Evolutionary conservation across 2,329 filamentous ascomycete genomes (phyloP).

Genomic region (Ophiobolus disseminans): DNA sequence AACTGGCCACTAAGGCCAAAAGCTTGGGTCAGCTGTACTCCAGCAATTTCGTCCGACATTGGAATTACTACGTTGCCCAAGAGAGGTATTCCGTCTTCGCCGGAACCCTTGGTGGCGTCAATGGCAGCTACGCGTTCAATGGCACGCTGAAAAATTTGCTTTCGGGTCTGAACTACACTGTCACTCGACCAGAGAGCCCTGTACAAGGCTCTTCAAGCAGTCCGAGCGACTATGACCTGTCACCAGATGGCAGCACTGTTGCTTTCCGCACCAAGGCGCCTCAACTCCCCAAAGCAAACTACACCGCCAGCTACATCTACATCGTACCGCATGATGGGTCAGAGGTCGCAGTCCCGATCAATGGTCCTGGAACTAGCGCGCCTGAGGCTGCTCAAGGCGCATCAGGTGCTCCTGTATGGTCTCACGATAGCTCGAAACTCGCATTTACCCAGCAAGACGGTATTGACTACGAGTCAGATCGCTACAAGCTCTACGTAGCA

Average conservation of each 20-base stretch:
- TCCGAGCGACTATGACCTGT: conserved; percentile 77
- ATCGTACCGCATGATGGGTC: conserved; percentile 72
- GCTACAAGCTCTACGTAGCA: conserved; percentile 60
- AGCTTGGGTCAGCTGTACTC: conserved; percentile 75
- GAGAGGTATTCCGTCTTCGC: conserved; percentile 78
- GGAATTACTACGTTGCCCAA: conserved; percentile 75
- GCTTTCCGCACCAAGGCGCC: conserved; percentile 79
- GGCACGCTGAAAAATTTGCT: conserved; percentile 56
- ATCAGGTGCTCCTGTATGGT: conserved; percentile 72
- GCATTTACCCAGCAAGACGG: conserved; percentile 79
- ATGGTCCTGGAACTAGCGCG: conserved; percentile 40
- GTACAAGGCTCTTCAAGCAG: conserved; percentile 77
- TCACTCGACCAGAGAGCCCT: conserved; percentile 68
- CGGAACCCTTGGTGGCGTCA: conserved; percentile 60
- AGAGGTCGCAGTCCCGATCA: conserved; percentile 39
- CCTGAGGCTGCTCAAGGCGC: conserved; percentile 64
- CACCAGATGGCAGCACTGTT: conserved; percentile 66
- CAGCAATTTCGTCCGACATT: conserved; percentile 79
- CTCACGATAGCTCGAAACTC: conserved; percentile 72
- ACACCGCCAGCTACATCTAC: conserved; percentile 85
- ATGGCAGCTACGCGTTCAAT: conserved; percentile 39
- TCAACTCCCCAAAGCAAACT: conserved; percentile 71
- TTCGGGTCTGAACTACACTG: conserved; percentile 65
- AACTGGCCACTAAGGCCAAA: conserved; percentile 63
- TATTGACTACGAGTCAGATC: conserved; percentile 76